phyloP scores from a whole-genome alignment of 129 eudicot species.

The Mikania micrantha region DNA sequence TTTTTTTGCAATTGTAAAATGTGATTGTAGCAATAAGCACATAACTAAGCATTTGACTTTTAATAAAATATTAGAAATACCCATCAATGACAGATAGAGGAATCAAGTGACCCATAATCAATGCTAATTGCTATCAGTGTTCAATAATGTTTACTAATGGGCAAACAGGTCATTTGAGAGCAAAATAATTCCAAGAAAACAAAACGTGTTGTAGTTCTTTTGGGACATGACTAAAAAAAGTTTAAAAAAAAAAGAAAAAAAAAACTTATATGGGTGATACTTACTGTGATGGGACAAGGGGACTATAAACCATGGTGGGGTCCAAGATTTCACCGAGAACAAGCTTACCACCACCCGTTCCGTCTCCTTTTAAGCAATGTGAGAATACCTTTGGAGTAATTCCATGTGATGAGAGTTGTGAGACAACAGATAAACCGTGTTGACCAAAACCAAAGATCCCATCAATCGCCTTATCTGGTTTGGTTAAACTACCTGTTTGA shows the following conservation, averaged over 20 bases:
- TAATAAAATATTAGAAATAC: background rate
- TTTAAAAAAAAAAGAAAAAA: background rate
- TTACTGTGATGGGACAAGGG: constrained; percentile 98
- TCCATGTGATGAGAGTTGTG: constrained; percentile 84
- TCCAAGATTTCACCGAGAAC: constrained; percentile 97
- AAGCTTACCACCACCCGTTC: constrained; percentile 88
- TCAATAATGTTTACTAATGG: too few species aligned
- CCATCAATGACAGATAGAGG: background rate
- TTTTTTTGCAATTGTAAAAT: background rate
- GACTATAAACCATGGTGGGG: constrained; percentile 88
- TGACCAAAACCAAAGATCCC: constrained; percentile 95
- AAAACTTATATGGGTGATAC: constrained; percentile 29
- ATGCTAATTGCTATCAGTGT: too few species aligned
- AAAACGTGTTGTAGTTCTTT: too few species aligned
- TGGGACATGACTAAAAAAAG: background rate
- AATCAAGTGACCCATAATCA: too few species aligned
- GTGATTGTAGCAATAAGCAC: background rate
- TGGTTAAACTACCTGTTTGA: constrained; percentile 82
- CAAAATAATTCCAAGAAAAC: too few species aligned
- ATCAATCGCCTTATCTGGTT: constrained; percentile 80
- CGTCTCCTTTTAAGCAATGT: constrained; percentile 96
- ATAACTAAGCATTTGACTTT: background rate
- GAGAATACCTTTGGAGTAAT: constrained; percentile 90
- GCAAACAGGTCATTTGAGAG: too few species aligned
- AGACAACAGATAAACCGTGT: constrained; percentile 69